A percentile compares a stretch with the other conserved stretches of the same genome.
Conservation (phyloP, 2,329 filamentous ascomycete species). For the Nannizzia gypsea region DNA sequence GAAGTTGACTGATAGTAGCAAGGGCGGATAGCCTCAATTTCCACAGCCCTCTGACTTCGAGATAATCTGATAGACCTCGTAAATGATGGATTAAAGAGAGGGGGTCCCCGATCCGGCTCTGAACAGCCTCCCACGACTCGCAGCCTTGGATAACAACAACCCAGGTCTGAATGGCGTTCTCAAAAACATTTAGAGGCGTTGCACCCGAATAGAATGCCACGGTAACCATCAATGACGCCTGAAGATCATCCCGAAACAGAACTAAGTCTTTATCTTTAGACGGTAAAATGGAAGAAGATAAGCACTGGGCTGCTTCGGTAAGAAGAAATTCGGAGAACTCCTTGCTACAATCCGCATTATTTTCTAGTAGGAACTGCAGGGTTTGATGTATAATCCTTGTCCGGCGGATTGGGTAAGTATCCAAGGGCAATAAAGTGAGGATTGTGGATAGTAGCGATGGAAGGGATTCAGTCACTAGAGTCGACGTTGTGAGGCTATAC, state of each 20-base stretch:
- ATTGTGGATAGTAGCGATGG: constrained; percentile 21
- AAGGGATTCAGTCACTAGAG: constrained; percentile 22
- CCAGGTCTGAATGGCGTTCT: constrained; percentile 26
- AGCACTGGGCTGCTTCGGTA: constrained; percentile 17
- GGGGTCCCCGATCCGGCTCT: constrained; percentile 39
- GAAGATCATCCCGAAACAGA: constrained; percentile 20
- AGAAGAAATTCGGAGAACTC: constrained; percentile 20
- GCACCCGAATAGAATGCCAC: constrained; percentile 26
- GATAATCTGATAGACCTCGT: constrained; percentile 43
- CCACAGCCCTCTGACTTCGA: constrained; percentile 46
- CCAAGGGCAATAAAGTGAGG: constrained; percentile 25
- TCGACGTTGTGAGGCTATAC: constrained; percentile 18
- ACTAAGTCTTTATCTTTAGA: constrained; percentile 21
- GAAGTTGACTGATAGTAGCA: constrained; percentile 36
- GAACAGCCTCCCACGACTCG: constrained; percentile 32
- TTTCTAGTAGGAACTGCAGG: constrained; percentile 27
- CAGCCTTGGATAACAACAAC: constrained; percentile 34
- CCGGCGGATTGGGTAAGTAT: constrained; percentile 28
- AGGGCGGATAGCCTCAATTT: constrained; percentile 40
- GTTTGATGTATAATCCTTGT: constrained; percentile 25
- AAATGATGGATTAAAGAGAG: constrained; percentile 41
- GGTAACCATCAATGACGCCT: constrained; percentile 26
- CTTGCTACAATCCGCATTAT: constrained; percentile 20
- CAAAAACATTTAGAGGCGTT: constrained; percentile 20
- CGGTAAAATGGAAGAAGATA: constrained; percentile 14